Evolutionary conservation across 768 basidiomycete species (phyloP), one percentile per base, ranked within the genome.

Genomic region (Goffeauzyma gilvescens): DNA sequence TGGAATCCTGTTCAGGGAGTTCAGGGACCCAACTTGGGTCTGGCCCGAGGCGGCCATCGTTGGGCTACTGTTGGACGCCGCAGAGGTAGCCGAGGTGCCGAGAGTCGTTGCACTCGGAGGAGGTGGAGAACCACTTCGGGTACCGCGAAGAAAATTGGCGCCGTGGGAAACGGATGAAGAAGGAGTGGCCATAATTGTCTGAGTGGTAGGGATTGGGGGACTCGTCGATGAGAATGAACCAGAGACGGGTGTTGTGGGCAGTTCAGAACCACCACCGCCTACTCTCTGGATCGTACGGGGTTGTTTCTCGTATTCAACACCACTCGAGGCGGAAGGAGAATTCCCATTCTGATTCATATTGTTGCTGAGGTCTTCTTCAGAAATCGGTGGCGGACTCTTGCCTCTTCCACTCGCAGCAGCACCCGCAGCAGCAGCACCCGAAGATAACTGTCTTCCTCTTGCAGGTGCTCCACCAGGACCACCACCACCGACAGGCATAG

Each of bases 151-250:
- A 33, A 8, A 45, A 40, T 35, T 9, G n/a, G 24, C 14, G n/a
- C 15, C n/a, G n/a, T n/a, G n/a, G n/a, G n/a, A n/a, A n/a, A n/a
- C n/a, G n/a, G 39, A 32, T 7, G 41, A 31, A 8, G 39, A 28
- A 3, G 51, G 48, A 23, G 73, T 67, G 44, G 85, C 75, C 44
- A 93, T 75, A 52, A 95, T 93, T 26, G 86, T 85, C 40, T 78
- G 78, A 0, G 81, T 75, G 18, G 73, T 69, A 18, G 59, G 55
- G 36, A 57, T 51, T 21, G 45, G 47, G 37, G 6, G 54, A 41
- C 5, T 42, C 31, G 6, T 49, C 34, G 36, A 49, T 31, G 21
- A 32, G 30, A 40, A 47, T 30, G 44, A 40, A 33, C 20, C 31
- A 23, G 28, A 32, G 37, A 31, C 33, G 40, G 30, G 24, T 12